Percentiles rank a stretch among this genome's conserved stretches.
Conservation (phyloP, 768 basidiomycete genomes). For the Tephrocybe sp. region DNA sequence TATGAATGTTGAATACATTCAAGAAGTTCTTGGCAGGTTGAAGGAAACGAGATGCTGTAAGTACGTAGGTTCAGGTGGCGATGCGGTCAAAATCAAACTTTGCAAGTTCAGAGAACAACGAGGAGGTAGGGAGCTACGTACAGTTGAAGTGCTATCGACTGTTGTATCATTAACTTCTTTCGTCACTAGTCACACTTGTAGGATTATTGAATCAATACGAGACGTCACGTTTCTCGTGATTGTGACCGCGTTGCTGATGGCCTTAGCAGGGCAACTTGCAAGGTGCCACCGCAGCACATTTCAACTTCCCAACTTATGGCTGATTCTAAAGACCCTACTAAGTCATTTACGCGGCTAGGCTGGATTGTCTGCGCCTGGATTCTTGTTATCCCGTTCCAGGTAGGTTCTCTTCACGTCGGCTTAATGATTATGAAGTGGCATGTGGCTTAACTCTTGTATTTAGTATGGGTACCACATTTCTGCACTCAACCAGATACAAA, state of each 20-base stretch:
- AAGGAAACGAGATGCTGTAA: too few species aligned
- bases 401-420: constrained; percentile 11
- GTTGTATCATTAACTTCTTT: too few species aligned
- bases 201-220: background rate
- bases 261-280: too few species aligned
- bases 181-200: too few species aligned
- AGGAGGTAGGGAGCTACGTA: too few species aligned
- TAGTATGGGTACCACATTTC: constrained; percentile 94
- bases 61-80: too few species aligned
- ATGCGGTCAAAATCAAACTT: too few species aligned
- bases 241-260: too few species aligned
- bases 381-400: constrained; percentile 59
- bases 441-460: background rate
- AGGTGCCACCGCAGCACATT: background rate
- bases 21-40: background rate
- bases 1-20: background rate
- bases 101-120: too few species aligned
- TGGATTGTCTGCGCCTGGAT: constrained; percentile 70
- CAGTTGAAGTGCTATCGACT: too few species aligned
- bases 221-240: background rate
- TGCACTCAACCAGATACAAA: constrained; percentile 85
- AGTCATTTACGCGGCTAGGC: constrained; percentile 56
- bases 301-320: constrained; percentile 13
- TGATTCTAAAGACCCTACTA: constrained; percentile 8
- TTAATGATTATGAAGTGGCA: background rate